Evolutionary conservation across 2,329 filamentous ascomycete species (phyloP), one percentile per base, ranked within the genome.

Genomic region (Claviceps spartinae): DNA sequence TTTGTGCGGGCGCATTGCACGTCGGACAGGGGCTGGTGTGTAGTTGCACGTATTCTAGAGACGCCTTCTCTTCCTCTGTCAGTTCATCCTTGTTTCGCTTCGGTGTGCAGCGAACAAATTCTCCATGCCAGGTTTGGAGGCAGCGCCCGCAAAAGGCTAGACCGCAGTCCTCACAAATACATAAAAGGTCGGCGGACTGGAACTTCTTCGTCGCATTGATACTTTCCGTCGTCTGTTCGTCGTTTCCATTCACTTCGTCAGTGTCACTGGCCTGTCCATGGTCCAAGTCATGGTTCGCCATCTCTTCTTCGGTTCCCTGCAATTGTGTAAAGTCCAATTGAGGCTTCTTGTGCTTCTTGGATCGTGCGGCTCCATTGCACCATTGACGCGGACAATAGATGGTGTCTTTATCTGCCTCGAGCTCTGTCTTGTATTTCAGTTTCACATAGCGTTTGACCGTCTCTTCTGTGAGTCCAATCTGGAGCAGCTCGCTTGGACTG

Each of bases 351-450:
- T 86, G 82, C 60, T 78, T 81, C 62, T 83, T 86, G 22, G 85
- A 88, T 46, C 81, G 79, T 26, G 90, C 90, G 2, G 90, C 87
- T 5, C 88, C 90, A 66, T 93, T 87, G 65, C 93, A 98, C 88
- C 90, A 96, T 52, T 82, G 76, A 8, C 93, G 81, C 0, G 93
- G 93, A 62, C 93, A 98, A 65, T 95, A 97, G 37, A 96, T 78
- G 0, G 90, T 96, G 54, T 83, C 85, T 62, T 90, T 94, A 67
- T 97, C 90, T 0, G 88, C 83, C 66, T 97, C 93, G 2, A 97
- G 79, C 64, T 88, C 86, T 57, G 86, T 87, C 71, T 97, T 97
- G 62, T 95, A 87, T 69, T 93, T 96, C 55, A 97, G 76, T 40
- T 82, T 82, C 4, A 95, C 86, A 64, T 94, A 98, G 52, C 93